Conservation (phyloP, 345 rosid species). For the Theobroma cacao region DNA sequence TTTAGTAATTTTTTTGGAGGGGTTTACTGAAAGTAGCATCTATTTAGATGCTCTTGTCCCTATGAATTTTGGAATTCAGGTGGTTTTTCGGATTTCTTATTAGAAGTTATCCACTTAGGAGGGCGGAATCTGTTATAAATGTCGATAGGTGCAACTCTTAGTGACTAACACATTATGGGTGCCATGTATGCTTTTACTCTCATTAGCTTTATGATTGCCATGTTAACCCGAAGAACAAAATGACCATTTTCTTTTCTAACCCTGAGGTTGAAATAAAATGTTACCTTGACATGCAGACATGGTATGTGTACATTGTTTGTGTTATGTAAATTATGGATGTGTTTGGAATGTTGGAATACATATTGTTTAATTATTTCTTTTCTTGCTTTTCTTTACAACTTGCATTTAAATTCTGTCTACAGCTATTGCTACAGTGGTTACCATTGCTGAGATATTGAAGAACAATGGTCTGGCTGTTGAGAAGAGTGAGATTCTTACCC, state of each 20-base stretch:
- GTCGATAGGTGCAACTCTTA: not conserved
- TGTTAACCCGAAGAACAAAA: not conserved
- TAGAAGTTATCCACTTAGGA: not conserved
- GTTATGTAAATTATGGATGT: not conserved
- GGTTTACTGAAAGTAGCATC: not conserved
- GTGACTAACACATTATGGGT: not conserved
- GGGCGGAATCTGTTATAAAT: not conserved
- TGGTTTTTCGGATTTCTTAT: not conserved
- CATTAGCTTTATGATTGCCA: not conserved
- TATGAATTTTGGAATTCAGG: not conserved
- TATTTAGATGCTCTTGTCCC: not conserved
- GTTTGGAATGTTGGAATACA: not conserved
- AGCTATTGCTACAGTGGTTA: slow-evolving; percentile 77
- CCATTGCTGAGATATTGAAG: slow-evolving; percentile 77
- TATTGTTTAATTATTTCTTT: not conserved
- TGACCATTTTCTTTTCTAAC: not conserved
- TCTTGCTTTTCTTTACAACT: not conserved
- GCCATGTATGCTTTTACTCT: not conserved
- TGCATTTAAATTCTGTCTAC: not conserved
- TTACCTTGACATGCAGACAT: not conserved
- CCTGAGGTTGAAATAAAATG: not conserved
- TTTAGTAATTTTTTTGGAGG: not conserved
- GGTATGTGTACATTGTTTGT: not conserved
- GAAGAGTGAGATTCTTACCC: slow-evolving; percentile 43
- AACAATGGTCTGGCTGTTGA: slow-evolving; percentile 71